Percentiles rank a stretch among this genome's conserved stretches.
phyloP scores from a whole-genome alignment of 108 stramenopile genomes.

The Pseudonitzschia pungens region DNA sequence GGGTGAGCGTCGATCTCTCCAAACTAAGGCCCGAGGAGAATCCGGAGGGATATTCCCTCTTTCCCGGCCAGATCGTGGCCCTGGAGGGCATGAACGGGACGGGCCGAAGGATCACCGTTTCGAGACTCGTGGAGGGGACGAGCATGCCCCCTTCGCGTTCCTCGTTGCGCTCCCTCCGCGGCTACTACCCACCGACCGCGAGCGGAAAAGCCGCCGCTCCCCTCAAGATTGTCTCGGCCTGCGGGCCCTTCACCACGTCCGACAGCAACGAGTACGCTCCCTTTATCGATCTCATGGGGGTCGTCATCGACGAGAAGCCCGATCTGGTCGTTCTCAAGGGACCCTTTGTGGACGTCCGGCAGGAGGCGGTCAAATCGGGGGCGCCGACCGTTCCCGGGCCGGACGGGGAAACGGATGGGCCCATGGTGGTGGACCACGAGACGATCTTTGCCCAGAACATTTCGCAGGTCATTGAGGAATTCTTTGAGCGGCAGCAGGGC shows the following conservation, averaged over 20 bases:
- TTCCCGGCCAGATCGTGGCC: constrained; percentile 97
- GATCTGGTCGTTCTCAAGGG: constrained; percentile 94
- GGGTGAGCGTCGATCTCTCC: constrained; percentile 78
- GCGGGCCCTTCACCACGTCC: constrained; percentile 91
- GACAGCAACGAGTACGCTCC: constrained; percentile 90
- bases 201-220: too few relatives aligned
- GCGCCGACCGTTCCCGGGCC: constrained; percentile 35
- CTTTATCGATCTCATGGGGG: constrained; percentile 78
- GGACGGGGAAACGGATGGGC: constrained; percentile 62
- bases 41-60: constrained; percentile 70
- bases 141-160: constrained; percentile 38
- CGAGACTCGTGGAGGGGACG: constrained; percentile 74
- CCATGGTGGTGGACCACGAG: constrained; percentile 69
- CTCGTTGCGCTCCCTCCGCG: too few relatives aligned
- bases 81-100: constrained; percentile 88
- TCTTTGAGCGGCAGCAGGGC: constrained; percentile 45
- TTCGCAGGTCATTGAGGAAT: constrained; percentile 54
- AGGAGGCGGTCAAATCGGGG: constrained; percentile 55
- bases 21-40: constrained; percentile 23
- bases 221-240: constrained; percentile 72
- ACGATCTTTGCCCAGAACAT: constrained; percentile 77
- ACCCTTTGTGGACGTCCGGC: constrained; percentile 92
- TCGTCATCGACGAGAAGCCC: constrained; percentile 59
- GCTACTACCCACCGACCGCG: constrained; percentile 23
- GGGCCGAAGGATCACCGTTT: constrained; percentile 78